Evolutionary conservation across 2,329 filamentous ascomycete species (phyloP).

Genomic region (Acephala macrosclerotiorum): DNA sequence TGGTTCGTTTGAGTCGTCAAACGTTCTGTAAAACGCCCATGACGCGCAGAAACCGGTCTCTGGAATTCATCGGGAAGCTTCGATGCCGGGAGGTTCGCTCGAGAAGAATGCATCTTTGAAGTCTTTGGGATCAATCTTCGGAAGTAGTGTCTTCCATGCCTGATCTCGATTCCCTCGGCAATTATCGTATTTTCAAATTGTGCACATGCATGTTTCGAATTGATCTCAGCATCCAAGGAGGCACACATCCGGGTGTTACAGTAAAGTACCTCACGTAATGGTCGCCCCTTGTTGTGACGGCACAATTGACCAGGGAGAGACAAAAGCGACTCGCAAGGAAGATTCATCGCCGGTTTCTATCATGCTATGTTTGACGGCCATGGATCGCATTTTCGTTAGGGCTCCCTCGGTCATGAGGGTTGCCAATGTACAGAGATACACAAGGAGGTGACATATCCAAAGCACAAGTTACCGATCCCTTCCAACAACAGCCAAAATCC

Average conservation of each 20-base stretch:
- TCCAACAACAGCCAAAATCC: neutral
- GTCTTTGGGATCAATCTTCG: no score
- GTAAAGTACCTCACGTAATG: neutral
- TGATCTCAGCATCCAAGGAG: neutral
- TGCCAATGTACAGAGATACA: neutral
- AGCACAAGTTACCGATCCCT: slow-evolving; percentile 1
- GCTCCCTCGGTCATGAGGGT: neutral
- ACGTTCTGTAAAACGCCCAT: neutral
- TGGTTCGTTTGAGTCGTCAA: neutral
- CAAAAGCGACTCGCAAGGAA: neutral
- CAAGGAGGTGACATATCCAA: neutral
- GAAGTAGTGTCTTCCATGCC: no score
- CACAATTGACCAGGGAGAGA: neutral
- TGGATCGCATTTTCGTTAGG: neutral
- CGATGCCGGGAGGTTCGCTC: no score
- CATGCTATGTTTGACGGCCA: neutral
- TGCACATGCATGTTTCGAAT: neutral
- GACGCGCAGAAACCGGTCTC: neutral
- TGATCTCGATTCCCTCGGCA: neutral
- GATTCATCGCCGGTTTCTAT: neutral
- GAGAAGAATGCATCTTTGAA: no score
- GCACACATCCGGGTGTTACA: neutral
- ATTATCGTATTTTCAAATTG: neutral
- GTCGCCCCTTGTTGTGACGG: neutral
- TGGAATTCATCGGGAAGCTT: neutral